Base-by-base conservation (phyloP, 2,329 filamentous ascomycete genomes). In the Fusarium heterosporum region DNA sequence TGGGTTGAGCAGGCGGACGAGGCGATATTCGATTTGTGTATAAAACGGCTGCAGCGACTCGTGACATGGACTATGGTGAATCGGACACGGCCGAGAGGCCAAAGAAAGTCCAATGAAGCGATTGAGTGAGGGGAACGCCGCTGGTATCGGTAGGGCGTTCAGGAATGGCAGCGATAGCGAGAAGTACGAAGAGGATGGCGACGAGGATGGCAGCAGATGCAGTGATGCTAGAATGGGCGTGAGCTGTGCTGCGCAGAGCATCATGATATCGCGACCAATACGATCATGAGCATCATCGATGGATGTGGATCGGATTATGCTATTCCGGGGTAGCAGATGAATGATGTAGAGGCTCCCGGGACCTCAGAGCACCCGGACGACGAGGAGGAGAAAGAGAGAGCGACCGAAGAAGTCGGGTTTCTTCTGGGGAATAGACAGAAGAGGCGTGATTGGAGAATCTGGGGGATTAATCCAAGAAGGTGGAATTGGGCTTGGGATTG, bases 251-350 rank as follows among this genome's bases (percentile, higher is more conserved):
- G 75, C 76, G 72, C 76, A 75, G 75, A 74, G 76, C 77, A 77
- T 82, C 80, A 82, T 82, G 73, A 78, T 81, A 78, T 76, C 77
- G 74, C 74, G 68, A 62, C 68, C 64, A 70, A 71, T 61, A 63
- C 54, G 60, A 72, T 71, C 67, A 73, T 72, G 69, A 71, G 74
- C 75, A 79, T 78, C 66, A 73, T 75, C 55, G 57, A 55, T 54
- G 64, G 59, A 43, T 59, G 55, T 38, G 28, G 55, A 42, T 64
- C n/a, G 46, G 45, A 19, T 43, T 40, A 64, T 63, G 47, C 25
- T 22, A 50, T 47, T 46, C 58, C 49, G 56, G 55, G 56, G 29
- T 54, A 46, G 52, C 19, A 64, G 40, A 34, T 52, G 57, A 47
- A 48, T 62, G 50, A 58, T 59, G 55, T 67, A 46, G 64, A 71